Percentiles rank a stretch among this genome's conserved stretches.
Conservation (phyloP, 2,329 filamentous ascomycete species). For the Gnomoniopsis sp. region DNA sequence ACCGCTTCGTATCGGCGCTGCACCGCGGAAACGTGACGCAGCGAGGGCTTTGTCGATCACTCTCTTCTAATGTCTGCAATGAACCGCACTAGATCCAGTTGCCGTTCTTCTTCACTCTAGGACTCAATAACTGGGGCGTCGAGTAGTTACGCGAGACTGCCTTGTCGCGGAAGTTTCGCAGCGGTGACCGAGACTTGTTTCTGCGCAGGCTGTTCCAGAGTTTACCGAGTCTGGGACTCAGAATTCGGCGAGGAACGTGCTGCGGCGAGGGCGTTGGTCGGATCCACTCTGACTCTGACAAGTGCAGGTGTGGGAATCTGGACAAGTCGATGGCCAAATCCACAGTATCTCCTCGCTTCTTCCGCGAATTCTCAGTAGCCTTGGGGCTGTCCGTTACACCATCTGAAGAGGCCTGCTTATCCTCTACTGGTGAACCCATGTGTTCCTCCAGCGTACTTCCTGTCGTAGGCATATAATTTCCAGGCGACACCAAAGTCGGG, state of each 20-base stretch:
- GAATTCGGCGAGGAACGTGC: not conserved
- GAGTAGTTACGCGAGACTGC: constrained; percentile 6
- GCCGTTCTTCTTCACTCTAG: constrained; percentile 6
- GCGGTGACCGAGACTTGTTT: constrained; percentile 14
- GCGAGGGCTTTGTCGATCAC: not conserved
- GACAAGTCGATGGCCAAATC: constrained; percentile 8
- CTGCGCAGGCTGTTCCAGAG: constrained; percentile 16
- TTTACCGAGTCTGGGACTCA: constrained; percentile 13
- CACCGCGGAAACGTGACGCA: not conserved
- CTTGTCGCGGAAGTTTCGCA: not conserved
- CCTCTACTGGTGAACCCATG: not conserved
- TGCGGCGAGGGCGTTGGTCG: constrained; percentile 14
- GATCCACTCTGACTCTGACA: constrained; percentile 12
- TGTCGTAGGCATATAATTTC: not conserved
- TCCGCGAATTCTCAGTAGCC: not conserved
- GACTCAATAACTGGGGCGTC: constrained; percentile 4
- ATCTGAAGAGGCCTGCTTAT: not conserved
- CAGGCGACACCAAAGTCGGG: not conserved
- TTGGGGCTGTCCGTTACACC: not conserved
- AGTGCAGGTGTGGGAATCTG: constrained; percentile 12
- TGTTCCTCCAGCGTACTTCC: not conserved
- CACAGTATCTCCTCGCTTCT: not conserved
- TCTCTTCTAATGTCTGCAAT: constrained; percentile 5
- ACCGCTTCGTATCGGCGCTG: not conserved
- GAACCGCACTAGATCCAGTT: constrained; percentile 21